Evolutionary conservation across 192 early-diverging fungal species (phyloP).

Genomic region (Entomortierella beljakovae): DNA sequence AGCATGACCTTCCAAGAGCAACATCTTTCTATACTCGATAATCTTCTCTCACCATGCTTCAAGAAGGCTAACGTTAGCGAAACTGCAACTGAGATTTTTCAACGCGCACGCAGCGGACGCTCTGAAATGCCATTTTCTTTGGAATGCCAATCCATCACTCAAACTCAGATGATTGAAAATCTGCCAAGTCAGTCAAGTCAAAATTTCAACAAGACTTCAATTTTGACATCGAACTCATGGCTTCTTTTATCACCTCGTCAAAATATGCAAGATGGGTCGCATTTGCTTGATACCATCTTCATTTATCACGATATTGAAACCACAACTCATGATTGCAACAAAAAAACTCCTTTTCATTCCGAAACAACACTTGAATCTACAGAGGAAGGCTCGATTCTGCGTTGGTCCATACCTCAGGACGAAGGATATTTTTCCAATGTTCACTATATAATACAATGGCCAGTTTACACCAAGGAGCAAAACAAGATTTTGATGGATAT

Average conservation of each 20-base stretch:
- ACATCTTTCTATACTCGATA: neutral
- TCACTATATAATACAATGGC: constrained; percentile 19
- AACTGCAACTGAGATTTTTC: constrained; percentile 14
- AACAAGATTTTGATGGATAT: constrained; percentile 15
- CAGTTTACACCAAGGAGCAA: constrained; percentile 2
- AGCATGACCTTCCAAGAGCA: neutral
- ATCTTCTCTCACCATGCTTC: constrained; percentile 23
- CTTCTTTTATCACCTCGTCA: constrained; percentile 7
- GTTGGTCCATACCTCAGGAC: neutral
- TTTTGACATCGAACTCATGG: constrained; percentile 16
- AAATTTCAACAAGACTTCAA: neutral
- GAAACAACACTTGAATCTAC: no score
- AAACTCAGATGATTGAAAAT: neutral
- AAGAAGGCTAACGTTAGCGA: constrained; percentile 10
- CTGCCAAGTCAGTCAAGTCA: constrained; percentile 2
- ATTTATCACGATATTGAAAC: neutral
- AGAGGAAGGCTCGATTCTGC: constrained; percentile 1
- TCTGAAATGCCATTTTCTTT: constrained; percentile 16
- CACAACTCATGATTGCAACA: neutral
- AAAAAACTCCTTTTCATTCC: neutral
- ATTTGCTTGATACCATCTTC: neutral
- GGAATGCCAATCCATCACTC: constrained; percentile 15
- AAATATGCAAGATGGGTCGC: constrained; percentile 12
- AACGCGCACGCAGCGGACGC: neutral
- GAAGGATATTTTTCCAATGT: constrained; percentile 22